Evolutionary conservation across 1,284 basidiomycete species (phyloP).

Genomic region (Leccinum variabile): DNA sequence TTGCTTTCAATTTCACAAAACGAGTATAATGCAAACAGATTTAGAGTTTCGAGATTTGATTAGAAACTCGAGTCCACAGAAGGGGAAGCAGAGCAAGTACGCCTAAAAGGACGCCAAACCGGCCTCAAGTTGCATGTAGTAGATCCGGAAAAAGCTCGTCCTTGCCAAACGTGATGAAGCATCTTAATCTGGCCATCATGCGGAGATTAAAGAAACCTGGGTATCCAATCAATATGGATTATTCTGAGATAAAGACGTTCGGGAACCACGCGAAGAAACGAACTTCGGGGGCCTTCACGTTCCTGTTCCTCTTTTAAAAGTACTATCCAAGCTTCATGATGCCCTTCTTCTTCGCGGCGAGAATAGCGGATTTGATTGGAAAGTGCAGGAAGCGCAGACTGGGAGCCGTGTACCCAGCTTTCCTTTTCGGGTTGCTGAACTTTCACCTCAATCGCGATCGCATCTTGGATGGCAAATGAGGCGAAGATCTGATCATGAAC

Average conservation of each 20-base stretch:
- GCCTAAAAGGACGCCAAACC: not conserved
- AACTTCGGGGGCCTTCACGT: slow-evolving; percentile 6
- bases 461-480: not conserved
- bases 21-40: not conserved
- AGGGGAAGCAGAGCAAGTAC: not conserved
- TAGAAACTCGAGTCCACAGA: not conserved
- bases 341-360: slow-evolving; percentile 1
- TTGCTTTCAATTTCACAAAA: not conserved
- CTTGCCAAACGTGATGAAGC: not conserved
- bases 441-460: not conserved
- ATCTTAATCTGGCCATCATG: not conserved
- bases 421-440: not conserved
- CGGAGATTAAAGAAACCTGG: slow-evolving; percentile 7
- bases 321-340: not conserved
- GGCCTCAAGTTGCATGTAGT: not conserved
- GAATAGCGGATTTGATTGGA: slow-evolving; percentile 1
- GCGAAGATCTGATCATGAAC: not conserved
- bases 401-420: not conserved
- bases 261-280: slow-evolving; percentile 3
- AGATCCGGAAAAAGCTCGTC: slow-evolving; percentile 1
- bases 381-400: not conserved
- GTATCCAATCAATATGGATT: slow-evolving; percentile 1
- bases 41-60: not conserved
- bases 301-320: not conserved
- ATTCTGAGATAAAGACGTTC: slow-evolving; percentile 2